Evolutionary conservation across 805 yeast species (phyloP), one percentile per base, ranked within the genome.

Genomic region (Starmerella sp.): DNA sequence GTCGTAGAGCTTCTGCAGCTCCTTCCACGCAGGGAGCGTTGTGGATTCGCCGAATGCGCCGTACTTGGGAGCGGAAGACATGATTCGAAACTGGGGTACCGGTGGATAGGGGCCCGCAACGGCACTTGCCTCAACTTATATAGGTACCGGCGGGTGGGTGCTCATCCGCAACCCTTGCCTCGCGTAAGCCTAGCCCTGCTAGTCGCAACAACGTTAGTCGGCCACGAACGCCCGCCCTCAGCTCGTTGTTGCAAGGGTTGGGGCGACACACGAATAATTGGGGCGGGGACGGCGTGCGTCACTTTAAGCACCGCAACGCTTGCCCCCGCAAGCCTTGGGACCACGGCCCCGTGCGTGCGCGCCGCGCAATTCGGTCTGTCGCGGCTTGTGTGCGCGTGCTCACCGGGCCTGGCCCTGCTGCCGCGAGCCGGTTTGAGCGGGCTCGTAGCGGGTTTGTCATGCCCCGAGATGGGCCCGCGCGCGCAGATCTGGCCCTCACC

Each of bases 21-120:
- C 74, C 62, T 81, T 76, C 95, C 95, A 93, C 51, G 96, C 83
- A 59, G 91, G 81, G 65, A 89, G 79, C 62, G 86, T 56, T 15
- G 61, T 55, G 53, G 54, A 43, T 32, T 59, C 56, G 37, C 61
- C 59, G 42, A 59, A 58, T 4, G 53, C 29, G 10, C 60, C 61
- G 52, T 30, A 59, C 37, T 51, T 51, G 43, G 57, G 29, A 10
- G 51, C 41, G 11, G 56, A 42, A 17, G 54, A 43, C 60, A 55
- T 57, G 28, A 6, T 34, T 35, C 28, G 36, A 14, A 9, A 17
- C 5, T 39, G 7, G 29, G 13, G 10, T 9, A 15, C 13, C 17
- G 15, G 39, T 37, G 8, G 13, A 14, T 10, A 10, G 5, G 15
- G 8, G 15, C 38, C 43, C 31, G 45, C 45, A 42, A 42, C n/a